Conservation (phyloP, 1,284 basidiomycete genomes). For the Uromyces viciae-fabae region DNA sequence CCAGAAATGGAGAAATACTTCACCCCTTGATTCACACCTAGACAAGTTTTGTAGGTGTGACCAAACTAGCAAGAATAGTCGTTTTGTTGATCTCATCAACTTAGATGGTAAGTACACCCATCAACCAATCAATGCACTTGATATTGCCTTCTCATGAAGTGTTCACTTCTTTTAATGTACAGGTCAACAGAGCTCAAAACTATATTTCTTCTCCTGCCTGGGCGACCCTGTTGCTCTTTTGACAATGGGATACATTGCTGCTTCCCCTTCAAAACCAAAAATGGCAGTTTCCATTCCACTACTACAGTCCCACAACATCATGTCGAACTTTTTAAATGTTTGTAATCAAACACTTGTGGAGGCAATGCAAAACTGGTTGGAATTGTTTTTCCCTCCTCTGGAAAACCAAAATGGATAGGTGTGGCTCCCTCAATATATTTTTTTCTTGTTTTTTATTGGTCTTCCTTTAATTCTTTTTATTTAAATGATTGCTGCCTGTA, state of each 20-base stretch:
- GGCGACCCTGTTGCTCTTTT: background rate
- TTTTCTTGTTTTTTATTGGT: no score
- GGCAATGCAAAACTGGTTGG: background rate
- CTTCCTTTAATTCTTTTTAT: background rate
- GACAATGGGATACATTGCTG: constrained; percentile 1
- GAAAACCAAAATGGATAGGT: background rate
- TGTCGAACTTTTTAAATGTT: no score
- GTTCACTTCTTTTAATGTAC: no score
- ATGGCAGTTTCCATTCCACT: background rate
- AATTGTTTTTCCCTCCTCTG: background rate
- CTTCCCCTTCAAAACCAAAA: background rate
- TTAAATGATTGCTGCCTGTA: background rate
- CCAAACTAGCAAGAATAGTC: no score
- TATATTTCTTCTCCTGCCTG: constrained; percentile 1
- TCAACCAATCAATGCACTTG: no score
- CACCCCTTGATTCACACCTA: no score
- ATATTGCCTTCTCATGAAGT: no score
- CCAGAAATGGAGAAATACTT: no score
- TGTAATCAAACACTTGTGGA: background rate
- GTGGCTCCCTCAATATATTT: no score
- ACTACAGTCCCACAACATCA: constrained; percentile 8
- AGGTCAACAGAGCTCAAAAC: background rate
- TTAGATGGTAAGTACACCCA: no score
- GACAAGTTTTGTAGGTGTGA: no score
- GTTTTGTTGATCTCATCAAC: no score